Conservation (phyloP, 495 filamentous ascomycete species). For the Penicillium flavigenum region DNA sequence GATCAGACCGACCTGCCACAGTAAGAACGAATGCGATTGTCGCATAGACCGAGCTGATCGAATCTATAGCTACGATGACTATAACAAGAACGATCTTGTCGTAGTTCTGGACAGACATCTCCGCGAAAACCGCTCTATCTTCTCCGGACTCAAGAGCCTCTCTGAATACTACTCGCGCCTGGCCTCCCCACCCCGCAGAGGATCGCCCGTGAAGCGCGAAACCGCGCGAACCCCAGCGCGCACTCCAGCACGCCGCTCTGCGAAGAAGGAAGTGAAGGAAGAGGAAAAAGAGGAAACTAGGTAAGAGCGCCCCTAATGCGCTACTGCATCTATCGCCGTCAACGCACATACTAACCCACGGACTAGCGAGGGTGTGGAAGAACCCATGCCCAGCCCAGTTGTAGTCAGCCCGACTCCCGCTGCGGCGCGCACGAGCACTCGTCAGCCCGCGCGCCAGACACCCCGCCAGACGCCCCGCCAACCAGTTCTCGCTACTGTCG, state of each 20-base stretch:
- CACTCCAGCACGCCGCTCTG: slow-evolving; percentile 19
- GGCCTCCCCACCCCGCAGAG: slow-evolving; percentile 45
- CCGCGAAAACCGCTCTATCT: slow-evolving; percentile 58
- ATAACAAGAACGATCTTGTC: slow-evolving; percentile 83
- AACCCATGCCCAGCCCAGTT: neutral
- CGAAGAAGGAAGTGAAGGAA: slow-evolving; percentile 40
- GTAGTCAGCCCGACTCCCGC: slow-evolving; percentile 1
- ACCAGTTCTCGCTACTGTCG: slow-evolving; percentile 22
- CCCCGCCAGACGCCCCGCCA: slow-evolving; percentile 25
- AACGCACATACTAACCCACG: neutral
- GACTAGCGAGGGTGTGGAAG: slow-evolving; percentile 3
- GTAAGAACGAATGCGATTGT: slow-evolving; percentile 48
- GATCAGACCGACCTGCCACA: slow-evolving; percentile 68
- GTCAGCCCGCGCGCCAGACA: slow-evolving; percentile 15
- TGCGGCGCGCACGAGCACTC: neutral
- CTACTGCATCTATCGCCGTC: neutral
- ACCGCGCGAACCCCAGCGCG: slow-evolving; percentile 10
- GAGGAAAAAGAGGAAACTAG: slow-evolving; percentile 44
- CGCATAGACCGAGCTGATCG: slow-evolving; percentile 22
- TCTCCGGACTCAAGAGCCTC: slow-evolving; percentile 62
- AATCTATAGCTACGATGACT: slow-evolving; percentile 61
- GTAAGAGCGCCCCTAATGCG: slow-evolving; percentile 34
- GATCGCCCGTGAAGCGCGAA: slow-evolving; percentile 78
- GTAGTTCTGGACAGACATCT: slow-evolving; percentile 72
- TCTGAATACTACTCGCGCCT: slow-evolving; percentile 72